A percentile compares a stretch with the other conserved stretches of the same genome.
These are phyloP conservation scores for Oenanthe sinensis DNA, from an alignment of 129 eudicot species.

Conservation along the genomic window DNA sequence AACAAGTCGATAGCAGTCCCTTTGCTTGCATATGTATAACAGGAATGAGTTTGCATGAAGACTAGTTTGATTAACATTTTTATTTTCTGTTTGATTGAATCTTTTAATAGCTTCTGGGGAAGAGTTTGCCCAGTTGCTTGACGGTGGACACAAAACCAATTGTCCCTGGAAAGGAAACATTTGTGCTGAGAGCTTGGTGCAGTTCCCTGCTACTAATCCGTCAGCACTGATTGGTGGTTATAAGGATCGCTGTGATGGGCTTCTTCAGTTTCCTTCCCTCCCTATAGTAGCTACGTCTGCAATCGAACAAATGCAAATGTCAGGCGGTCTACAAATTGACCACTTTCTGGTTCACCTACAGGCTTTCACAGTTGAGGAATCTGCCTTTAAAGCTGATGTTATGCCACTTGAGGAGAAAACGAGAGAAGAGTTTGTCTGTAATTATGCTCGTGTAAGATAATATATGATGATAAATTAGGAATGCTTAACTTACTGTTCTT, in stretches of 20 bases:
- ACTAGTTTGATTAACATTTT: background rate
- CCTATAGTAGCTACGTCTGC: conserved; percentile 71
- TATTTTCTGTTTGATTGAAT: background rate
- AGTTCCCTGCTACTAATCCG: conserved; percentile 88
- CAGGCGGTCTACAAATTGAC: conserved; percentile 66
- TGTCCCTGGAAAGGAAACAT: conserved; percentile 95
- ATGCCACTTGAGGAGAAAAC: conserved; percentile 39
- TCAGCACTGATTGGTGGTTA: conserved; percentile 89
- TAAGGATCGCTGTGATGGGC: conserved; percentile 93
- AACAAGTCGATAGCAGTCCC: background rate
- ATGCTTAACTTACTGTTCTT: background rate
- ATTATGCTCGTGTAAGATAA: conserved; percentile 63
- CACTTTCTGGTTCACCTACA: conserved; percentile 52
- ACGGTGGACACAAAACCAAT: conserved; percentile 60
- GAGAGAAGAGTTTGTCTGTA: conserved; percentile 48
- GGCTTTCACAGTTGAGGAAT: conserved; percentile 36
- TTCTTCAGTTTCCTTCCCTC: conserved; percentile 69
- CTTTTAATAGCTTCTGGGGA: conserved; percentile 53
- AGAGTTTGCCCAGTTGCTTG: conserved; percentile 62
- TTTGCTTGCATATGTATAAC: background rate
- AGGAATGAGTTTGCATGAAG: background rate
- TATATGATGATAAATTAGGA: conserved; percentile 6
- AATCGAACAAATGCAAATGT: conserved; percentile 60
- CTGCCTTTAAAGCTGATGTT: conserved; percentile 52
- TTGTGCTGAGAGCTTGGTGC: conserved; percentile 91